Conservation (phyloP, 371 early-diverging fungal genomes). For the Parasitella parasitica region DNA sequence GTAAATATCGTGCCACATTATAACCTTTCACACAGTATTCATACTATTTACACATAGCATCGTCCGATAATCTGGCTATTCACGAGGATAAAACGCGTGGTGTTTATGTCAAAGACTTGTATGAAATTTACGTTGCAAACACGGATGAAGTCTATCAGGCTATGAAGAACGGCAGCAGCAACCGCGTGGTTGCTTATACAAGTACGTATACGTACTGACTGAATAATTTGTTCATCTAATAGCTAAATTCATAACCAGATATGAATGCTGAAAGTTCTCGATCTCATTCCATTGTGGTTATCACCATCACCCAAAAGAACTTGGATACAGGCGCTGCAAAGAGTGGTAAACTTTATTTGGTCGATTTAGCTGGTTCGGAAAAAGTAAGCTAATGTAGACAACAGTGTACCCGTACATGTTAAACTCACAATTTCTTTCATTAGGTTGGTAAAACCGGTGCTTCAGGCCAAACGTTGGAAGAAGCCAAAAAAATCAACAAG, state of each 20-base stretch:
- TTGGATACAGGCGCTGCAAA: slow-evolving; percentile 85
- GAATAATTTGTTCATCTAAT: no score
- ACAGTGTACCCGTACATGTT: neutral
- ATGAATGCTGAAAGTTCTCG: slow-evolving; percentile 98
- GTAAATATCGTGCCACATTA: slow-evolving; percentile 41
- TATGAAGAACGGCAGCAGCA: slow-evolving; percentile 87
- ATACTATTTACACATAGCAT: slow-evolving; percentile 46
- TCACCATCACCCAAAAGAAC: slow-evolving; percentile 93
- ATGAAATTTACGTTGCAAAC: slow-evolving; percentile 91
- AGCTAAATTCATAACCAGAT: slow-evolving; percentile 44
- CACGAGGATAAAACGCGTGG: slow-evolving; percentile 95
- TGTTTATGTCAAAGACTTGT: slow-evolving; percentile 94
- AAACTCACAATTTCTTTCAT: neutral
- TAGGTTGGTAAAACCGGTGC: slow-evolving; percentile 96
- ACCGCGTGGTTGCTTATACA: slow-evolving; percentile 91
- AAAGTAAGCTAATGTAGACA: slow-evolving; percentile 51
- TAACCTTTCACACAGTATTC: neutral
- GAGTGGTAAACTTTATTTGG: slow-evolving; percentile 90
- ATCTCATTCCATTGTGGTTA: slow-evolving; percentile 97
- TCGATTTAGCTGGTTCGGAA: slow-evolving; percentile 99
- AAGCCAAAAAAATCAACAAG: slow-evolving; percentile 99
- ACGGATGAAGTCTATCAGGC: slow-evolving; percentile 95
- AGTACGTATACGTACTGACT: no score
- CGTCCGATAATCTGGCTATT: slow-evolving; percentile 87
- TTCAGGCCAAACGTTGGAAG: slow-evolving; percentile 97